Evolutionary conservation across 2,329 filamentous ascomycete species (phyloP), one percentile per base, ranked within the genome.

Genomic region (Dothistroma pini): DNA sequence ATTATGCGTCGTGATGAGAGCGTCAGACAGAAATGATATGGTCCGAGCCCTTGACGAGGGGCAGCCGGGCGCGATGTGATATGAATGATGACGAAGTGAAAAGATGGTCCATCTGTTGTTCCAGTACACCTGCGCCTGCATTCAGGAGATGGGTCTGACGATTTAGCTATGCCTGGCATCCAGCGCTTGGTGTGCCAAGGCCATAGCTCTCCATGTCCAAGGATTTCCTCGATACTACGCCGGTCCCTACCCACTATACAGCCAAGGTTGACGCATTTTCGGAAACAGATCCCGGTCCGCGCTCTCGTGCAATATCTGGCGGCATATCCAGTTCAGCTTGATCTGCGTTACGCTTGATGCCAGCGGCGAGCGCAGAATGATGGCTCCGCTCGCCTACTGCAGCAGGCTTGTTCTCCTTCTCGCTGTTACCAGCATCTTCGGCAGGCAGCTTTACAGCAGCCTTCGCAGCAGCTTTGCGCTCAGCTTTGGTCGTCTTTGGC

Each of bases 341-440:
- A 21, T 68, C 66, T 0, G 66, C 66, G 16, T 58, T 63, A 8
- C 66, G 61, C 55, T 68, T 68, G 56, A 65, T 64, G 12, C 64
- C 64, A 9, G 62, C 64, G 6, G 60, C 62, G 12, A 63, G 62
- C 0, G 31, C 53, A 35, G 65, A 57, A 38, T 63, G 59, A 31
- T 66, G 62, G 35, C 60, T 61, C 47, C 60, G 55, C n/a, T 58
- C 58, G 11, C 60, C 61, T 12, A 52, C 58, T 35, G 54, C 34
- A 14, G 56, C 54, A 19, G 87, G 83, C 3, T 81, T 76, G 0
- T 75, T 81, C 49, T 77, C 80, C 0, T 85, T 87, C 4, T 81
- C 76, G 0, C 77, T 74, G 41, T 89, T 56, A 12, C 58, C 63
- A 12, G 81, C 76, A 0, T 74, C 81, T 51, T 76, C 80, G 0